These are phyloP conservation scores for Chaetomium sp. DNA, from an alignment of 2,329 filamentous ascomycete species.

Conservation along the genomic window DNA sequence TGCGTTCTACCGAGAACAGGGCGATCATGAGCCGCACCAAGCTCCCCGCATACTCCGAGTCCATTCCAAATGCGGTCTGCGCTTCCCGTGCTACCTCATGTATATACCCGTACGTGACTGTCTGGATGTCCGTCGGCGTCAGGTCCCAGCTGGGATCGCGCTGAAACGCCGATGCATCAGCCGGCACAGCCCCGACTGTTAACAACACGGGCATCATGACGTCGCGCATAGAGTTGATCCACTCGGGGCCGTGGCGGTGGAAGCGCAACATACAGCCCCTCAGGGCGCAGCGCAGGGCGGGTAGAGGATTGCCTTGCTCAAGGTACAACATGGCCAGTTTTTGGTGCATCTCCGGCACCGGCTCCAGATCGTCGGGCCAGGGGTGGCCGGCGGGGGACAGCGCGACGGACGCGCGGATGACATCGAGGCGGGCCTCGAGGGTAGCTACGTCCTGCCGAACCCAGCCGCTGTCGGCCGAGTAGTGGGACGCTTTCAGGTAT, in stretches of 20 bases:
- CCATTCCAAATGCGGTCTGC: slow-evolving; percentile 20
- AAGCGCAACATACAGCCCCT: slow-evolving; percentile 22
- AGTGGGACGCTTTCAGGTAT: background rate
- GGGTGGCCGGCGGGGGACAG: slow-evolving; percentile 13
- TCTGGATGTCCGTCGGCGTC: slow-evolving; percentile 15
- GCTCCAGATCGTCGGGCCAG: slow-evolving; percentile 28
- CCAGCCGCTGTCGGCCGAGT: slow-evolving; percentile 9
- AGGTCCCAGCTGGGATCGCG: slow-evolving; percentile 13
- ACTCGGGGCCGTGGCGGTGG: slow-evolving; percentile 20
- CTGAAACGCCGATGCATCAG: slow-evolving; percentile 7
- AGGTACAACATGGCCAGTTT: slow-evolving; percentile 23
- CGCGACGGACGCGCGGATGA: slow-evolving; percentile 7
- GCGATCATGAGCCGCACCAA: no score
- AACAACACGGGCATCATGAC: slow-evolving; percentile 20
- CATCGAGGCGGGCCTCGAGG: slow-evolving; percentile 18
- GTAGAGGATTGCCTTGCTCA: slow-evolving; percentile 15
- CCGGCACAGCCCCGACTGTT: slow-evolving; percentile 10
- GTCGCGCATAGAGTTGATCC: slow-evolving; percentile 24
- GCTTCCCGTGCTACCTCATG: slow-evolving; percentile 16
- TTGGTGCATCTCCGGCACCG: slow-evolving; percentile 23
- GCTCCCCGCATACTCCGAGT: slow-evolving; percentile 13
- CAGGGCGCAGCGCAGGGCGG: slow-evolving; percentile 24
- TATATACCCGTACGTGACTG: slow-evolving; percentile 23
- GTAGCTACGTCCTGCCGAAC: slow-evolving; percentile 14
- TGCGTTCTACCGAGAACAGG: no score